Evolutionary conservation across 495 filamentous ascomycete species (phyloP), one percentile per base, ranked within the genome.

Genomic region (Physcia stellaris): DNA sequence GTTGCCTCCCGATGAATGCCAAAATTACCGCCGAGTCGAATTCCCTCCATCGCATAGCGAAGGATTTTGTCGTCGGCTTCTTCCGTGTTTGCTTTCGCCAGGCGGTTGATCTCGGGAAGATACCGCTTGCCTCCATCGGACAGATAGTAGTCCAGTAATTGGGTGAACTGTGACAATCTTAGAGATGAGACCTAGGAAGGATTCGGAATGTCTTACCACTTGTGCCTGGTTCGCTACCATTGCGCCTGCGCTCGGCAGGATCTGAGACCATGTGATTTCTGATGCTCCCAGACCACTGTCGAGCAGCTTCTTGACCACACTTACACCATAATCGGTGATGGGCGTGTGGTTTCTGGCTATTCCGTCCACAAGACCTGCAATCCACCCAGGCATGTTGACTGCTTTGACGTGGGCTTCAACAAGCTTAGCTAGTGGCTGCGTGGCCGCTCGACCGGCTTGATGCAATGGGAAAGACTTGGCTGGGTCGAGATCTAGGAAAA

Each of bases 131-230:
- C 73, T 11, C 68, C 61, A 21, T 59, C 55, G 1, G 67, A 68
- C 20, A 86, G 62, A 61, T 84, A 92, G 63, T 75, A 87, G 51
- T 92, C 83, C 9, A 88, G 67, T 9, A 83, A 68, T 57, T 84
- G 79, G 6, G 81, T 76, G 47, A 90, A 80, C 58, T 61, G 35
- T 17, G 41, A 42, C 33, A 21, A 20, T 24, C 21, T 6, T 6
- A 12, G 9, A 15, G 6, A 26, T 23, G 16, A 28, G 15, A 36
- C 7, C n/a, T 1, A 28, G 7, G 19, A 17, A 26, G 19, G 11
- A 11, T 12, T 13, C 10, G 32, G 17, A 5, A 20, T 13, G 20
- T 41, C 56, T 47, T 48, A 64, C 59, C 44, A 79, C 63, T 52
- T 83, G 77, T 4, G 68, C 73, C 48, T 88, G 80, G 48, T 72